Evolutionary conservation across 495 filamentous ascomycete genomes (phyloP), one percentile per base, ranked within the genome.

Genomic region (Coniosporium apollinis): DNA sequence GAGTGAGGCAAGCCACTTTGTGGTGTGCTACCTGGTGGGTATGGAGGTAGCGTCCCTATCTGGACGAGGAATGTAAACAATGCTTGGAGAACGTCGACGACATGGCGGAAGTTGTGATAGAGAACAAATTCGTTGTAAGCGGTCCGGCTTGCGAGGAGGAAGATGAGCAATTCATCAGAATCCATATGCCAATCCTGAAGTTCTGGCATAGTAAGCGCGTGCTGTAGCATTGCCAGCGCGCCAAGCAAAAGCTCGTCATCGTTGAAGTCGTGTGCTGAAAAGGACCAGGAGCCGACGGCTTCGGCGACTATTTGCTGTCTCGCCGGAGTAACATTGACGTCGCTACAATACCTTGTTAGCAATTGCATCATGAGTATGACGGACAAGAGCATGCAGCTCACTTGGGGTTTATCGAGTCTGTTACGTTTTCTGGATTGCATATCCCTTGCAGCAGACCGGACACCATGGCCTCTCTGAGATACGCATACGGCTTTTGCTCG

Each of bases 21-120:
- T 25, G 50, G 40, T 40, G 43, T 19, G 38, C 37, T 37, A 47
- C 30, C 36, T 8, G 38, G 28, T 5, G 65, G 43, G 54, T 80
- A 83, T 3, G 74, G 65, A 11, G 86, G 81, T 30, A 94, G 58
- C 5, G 74, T 70, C 26, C 80, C 79, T 29, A 94, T 76, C 29
- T 71, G 69, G 34, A 94, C 62, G n/a, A 97, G 66, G 49, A 94
- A 92, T 58, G 77, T 76, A 55, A 94, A 97, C 25, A 80, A 67
- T 3, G 89, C 91, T 57, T 97, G 89, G 46, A 94, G 65, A 25
- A 97, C 89, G 61, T 97, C 89, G 34, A 89, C 74, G 5, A 91
- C 89, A 54, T 97, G 89, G 32, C 89, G 82, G 56, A 94, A 97
- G 53, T 97, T 97, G 59, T 97, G 89, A 49, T 96, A 97, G n/a